Conservation (phyloP, 306 rosid species). For the Prunus campanulata region DNA sequence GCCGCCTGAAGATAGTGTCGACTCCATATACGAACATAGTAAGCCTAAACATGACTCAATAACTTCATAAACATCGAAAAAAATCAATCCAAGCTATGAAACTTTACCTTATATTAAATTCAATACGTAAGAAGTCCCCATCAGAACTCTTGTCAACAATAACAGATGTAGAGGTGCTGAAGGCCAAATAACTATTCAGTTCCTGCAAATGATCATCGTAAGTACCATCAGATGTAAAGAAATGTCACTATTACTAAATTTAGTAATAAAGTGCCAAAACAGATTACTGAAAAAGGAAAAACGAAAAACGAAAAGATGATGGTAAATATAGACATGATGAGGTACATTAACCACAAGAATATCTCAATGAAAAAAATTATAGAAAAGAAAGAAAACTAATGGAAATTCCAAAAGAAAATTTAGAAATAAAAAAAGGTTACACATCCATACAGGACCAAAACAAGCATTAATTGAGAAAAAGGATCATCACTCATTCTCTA, state of each 20-base stretch:
- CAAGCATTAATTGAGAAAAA: neutral
- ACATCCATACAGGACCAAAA: neutral
- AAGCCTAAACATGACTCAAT: neutral
- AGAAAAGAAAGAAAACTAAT: neutral
- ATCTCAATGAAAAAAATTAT: neutral
- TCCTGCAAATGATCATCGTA: constrained; percentile 51
- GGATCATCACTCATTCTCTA: neutral
- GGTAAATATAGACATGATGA: neutral
- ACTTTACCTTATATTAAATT: constrained; percentile 82
- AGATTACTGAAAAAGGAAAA: neutral
- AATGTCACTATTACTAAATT: neutral
- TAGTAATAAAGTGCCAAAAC: neutral
- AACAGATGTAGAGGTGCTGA: constrained; percentile 84
- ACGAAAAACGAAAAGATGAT: too few relatives aligned
- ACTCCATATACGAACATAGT: neutral
- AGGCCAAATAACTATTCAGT: constrained; percentile 73
- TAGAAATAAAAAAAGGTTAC: neutral
- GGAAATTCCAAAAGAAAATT: neutral
- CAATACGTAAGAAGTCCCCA: constrained; percentile 79
- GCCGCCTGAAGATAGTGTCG: neutral
- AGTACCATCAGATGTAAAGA: neutral
- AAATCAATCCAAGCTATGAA: constrained; percentile 5
- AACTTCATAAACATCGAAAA: constrained; percentile 21
- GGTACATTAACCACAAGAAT: neutral
- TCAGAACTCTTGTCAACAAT: constrained; percentile 89